Evolutionary conservation across 1,139 yeast genomes (phyloP).

Genomic region (Lodderomyces orthopsilosis): DNA sequence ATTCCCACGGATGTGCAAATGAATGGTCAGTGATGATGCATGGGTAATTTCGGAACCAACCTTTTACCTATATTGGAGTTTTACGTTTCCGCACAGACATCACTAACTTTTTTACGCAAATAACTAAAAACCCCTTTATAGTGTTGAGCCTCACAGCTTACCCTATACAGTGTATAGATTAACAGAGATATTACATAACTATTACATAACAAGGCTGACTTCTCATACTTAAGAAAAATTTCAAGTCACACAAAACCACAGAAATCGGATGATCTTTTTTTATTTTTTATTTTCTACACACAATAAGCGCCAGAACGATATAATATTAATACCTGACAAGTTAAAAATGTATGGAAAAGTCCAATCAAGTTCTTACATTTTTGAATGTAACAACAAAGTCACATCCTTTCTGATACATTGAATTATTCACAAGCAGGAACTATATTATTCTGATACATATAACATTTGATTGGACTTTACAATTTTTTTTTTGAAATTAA

Average conservation of each 20-base stretch:
- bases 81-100: not conserved
- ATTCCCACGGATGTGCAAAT: not conserved
- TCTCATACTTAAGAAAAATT: not conserved
- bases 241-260: not conserved
- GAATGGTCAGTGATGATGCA: not conserved
- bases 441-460: not conserved
- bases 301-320: not conserved
- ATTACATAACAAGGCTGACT: not conserved
- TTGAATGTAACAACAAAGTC: not conserved
- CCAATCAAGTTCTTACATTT: not conserved
- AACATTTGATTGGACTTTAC: not conserved
- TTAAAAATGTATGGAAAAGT: not conserved
- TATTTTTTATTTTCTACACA: not conserved
- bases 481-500: not conserved
- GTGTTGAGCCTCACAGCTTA: not conserved
- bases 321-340: not conserved
- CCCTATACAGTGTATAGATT: not conserved
- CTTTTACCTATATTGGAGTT: not conserved
- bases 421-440: not conserved
- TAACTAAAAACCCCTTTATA: not conserved
- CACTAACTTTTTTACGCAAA: not conserved
- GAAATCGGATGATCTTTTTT: constrained; percentile 1
- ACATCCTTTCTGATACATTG: not conserved
- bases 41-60: not conserved
- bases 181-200: not conserved